Evolutionary conservation across 495 filamentous ascomycete genomes (phyloP).

Genomic region (Penicillium goetzii): DNA sequence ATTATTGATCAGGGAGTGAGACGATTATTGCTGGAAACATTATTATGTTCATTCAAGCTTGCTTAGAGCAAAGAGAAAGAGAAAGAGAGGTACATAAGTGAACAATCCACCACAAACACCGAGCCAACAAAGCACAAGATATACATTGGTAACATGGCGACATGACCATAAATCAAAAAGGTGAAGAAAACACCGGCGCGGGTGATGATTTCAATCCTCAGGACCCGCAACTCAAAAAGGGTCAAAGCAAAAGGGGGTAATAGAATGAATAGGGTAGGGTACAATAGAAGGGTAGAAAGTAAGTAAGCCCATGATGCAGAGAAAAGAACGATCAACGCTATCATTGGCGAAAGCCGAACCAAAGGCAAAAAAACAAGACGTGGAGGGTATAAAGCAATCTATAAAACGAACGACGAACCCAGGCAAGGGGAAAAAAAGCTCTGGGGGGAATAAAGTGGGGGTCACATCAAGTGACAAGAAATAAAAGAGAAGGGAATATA

Average conservation of each 20-base stretch:
- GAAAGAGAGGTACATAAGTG: not conserved
- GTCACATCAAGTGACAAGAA: constrained; percentile 4
- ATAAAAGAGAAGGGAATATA: not conserved
- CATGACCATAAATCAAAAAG: constrained; percentile 15
- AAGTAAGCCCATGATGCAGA: constrained; percentile 15
- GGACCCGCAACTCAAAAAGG: not conserved
- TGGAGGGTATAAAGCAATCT: constrained; percentile 33
- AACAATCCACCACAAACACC: constrained; percentile 18
- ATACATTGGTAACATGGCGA: constrained; percentile 26
- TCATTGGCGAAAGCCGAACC: constrained; percentile 17
- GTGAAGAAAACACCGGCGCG: constrained; percentile 21
- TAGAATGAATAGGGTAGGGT: not conserved
- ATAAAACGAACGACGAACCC: constrained; percentile 25
- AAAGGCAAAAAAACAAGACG: constrained; percentile 15
- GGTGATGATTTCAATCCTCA: not conserved
- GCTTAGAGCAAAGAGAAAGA: constrained; percentile 4
- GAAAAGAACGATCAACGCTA: constrained; percentile 25
- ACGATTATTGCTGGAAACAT: no score
- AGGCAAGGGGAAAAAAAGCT: not conserved
- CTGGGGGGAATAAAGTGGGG: not conserved
- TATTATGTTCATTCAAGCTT: constrained; percentile 17
- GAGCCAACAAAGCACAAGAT: constrained; percentile 4
- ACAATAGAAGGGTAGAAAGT: not conserved
- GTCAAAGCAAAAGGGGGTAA: not conserved
- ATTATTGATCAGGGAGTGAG: not conserved